Conservation (phyloP, 495 filamentous ascomycete species). For the Neurospora sp. region DNA sequence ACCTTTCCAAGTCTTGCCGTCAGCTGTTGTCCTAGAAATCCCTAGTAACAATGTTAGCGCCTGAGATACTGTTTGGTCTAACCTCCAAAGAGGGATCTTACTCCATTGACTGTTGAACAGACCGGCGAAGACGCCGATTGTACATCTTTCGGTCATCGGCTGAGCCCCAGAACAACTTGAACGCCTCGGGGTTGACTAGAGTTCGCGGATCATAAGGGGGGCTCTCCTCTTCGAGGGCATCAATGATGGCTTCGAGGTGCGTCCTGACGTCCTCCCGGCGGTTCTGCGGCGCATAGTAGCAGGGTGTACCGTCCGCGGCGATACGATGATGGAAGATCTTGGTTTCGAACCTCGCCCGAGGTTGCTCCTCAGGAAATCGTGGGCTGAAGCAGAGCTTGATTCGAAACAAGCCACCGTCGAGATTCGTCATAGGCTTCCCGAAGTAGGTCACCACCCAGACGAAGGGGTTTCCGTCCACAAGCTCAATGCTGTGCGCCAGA, state of each 20-base stretch:
- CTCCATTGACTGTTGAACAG: slow-evolving; percentile 48
- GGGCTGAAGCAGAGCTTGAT: slow-evolving; percentile 75
- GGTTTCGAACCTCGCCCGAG: slow-evolving; percentile 71
- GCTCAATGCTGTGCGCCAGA: slow-evolving; percentile 58
- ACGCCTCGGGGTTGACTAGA: slow-evolving; percentile 77
- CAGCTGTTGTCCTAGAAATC: neutral
- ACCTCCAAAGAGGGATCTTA: slow-evolving; percentile 8
- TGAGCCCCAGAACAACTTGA: slow-evolving; percentile 78
- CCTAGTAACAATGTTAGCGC: neutral
- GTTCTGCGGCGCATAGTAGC: slow-evolving; percentile 57
- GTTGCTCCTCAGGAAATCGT: slow-evolving; percentile 87
- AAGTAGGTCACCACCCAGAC: slow-evolving; percentile 66
- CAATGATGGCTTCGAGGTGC: slow-evolving; percentile 80
- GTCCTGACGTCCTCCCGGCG: slow-evolving; percentile 68
- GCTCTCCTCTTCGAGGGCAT: slow-evolving; percentile 71
- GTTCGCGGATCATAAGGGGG: slow-evolving; percentile 88
- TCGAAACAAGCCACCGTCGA: slow-evolving; percentile 84
- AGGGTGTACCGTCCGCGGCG: slow-evolving; percentile 63
- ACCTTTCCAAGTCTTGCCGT: neutral
- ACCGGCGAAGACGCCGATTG: slow-evolving; percentile 63
- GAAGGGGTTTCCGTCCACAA: slow-evolving; percentile 65
- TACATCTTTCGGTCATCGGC: slow-evolving; percentile 72
- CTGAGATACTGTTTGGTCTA: neutral
- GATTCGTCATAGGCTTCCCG: slow-evolving; percentile 82
- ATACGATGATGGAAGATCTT: slow-evolving; percentile 85